Base-by-base conservation (phyloP, 345 rosid species). In the Acer campestre region DNA sequence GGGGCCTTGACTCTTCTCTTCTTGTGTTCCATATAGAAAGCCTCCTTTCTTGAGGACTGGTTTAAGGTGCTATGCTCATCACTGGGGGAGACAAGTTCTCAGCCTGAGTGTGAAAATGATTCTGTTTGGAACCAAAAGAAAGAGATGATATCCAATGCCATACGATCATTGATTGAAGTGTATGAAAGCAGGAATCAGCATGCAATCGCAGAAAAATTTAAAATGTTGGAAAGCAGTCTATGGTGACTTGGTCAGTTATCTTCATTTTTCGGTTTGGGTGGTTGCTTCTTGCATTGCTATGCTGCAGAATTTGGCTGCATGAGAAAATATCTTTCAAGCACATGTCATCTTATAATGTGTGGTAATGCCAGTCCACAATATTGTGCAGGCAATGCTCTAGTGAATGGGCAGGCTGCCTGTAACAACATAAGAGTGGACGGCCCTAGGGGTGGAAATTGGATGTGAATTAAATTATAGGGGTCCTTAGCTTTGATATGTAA, bases 21-120 rank as follows among this genome's bases (percentile, higher is more conserved):
- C 48, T 49, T 73, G 1, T 81, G 61, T 86, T 20, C 59, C 25
- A 23, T 75, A 62, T 82, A 91, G 96, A 95, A 92, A 89, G 88
- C 95, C 22, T 56, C 81, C 40, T 91, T 89, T 82, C 86, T 95
- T 48, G 99, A 92, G 91, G 95, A 90, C 75, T 95, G 98, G 97
- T 89, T 92, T 81, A 93, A 88, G 88, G 78, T 53, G 81, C 80
- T 93, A 68, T 88, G 89, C 85, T 79, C 76, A 25, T 89, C 94
- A 35, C 10, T 92, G 62, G 85, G 74, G 72, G 89, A 86, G 80
- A 62, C 85, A 59, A 82, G 77, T 31, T 31, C 65, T n/a, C 70
- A 67, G 55, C 22, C 81, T 23, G 89, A 76, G 68, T 70, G 59
- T 61, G 88, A 82, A 70, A 74, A 71, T 68, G 72, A 64, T 70